phyloP scores from a whole-genome alignment of 208 protist genomes.

The Trichomonas vaginalis region DNA sequence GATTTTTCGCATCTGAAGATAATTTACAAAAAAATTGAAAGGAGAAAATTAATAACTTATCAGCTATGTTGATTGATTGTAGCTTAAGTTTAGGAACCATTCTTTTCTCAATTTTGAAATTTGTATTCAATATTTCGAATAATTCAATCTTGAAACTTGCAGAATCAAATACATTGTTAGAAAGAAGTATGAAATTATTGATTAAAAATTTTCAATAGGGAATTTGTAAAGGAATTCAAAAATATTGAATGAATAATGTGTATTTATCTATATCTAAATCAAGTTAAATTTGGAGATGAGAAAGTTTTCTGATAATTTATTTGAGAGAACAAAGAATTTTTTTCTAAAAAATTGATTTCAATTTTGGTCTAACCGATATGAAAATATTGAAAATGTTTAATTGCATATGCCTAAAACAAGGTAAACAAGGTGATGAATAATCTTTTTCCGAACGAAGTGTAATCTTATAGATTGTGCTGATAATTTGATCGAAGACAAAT shows the following conservation, averaged over 20 bases:
- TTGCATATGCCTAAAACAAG: neutral
- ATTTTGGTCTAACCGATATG: neutral
- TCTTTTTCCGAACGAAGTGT: neutral
- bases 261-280: neutral
- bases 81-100: neutral
- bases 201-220: neutral
- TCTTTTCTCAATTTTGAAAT: neutral
- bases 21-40: conserved; percentile 42
- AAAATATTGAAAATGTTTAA: neutral
- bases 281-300: neutral
- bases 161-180: neutral
- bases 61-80: neutral
- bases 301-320: neutral
- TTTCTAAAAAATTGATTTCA: neutral
- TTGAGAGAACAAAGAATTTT: neutral
- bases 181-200: neutral
- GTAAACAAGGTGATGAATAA: neutral
- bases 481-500: neutral
- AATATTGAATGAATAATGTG: neutral
- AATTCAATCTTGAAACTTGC: neutral
- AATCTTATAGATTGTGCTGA: neutral
- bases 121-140: neutral
- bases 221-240: neutral
- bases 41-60: neutral
- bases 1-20: too few species aligned